Evolutionary conservation across 2,329 filamentous ascomycete species (phyloP).

Genomic region (Coniella lustricola): DNA sequence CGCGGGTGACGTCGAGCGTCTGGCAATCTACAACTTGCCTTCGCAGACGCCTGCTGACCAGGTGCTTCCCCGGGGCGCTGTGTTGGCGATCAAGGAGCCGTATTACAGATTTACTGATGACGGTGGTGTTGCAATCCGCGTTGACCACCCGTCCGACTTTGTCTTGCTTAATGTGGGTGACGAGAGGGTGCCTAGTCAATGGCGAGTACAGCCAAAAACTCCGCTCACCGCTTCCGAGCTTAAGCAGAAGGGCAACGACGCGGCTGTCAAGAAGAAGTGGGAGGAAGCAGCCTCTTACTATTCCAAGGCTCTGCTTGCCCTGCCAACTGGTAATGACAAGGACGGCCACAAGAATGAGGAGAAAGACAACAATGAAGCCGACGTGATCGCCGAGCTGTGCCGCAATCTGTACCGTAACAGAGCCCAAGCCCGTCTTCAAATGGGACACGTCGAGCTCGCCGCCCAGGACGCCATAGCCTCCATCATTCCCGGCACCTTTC

Average conservation of each 20-base stretch:
- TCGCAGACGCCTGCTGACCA: conserved; percentile 21
- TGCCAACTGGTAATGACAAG: not conserved
- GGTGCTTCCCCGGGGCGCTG: conserved; percentile 25
- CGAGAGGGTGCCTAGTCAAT: conserved; percentile 19
- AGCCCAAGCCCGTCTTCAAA: not conserved
- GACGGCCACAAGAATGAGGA: not conserved
- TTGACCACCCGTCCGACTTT: conserved; percentile 30
- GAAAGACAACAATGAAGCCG: too few relatives aligned
- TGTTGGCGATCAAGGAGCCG: conserved; percentile 31
- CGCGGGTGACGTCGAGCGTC: conserved; percentile 66
- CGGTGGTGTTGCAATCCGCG: conserved; percentile 24
- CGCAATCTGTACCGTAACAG: not conserved
- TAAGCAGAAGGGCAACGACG: conserved; percentile 12
- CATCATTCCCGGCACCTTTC: not conserved
- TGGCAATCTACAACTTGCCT: conserved; percentile 51
- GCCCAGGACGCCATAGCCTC: not conserved
- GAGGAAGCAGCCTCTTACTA: not conserved
- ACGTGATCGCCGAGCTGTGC: too few relatives aligned
- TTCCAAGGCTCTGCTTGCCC: conserved; percentile 1
- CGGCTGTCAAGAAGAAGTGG: not conserved
- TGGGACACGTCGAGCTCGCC: not conserved
- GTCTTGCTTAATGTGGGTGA: conserved; percentile 19
- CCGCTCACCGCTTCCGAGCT: not conserved
- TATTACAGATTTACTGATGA: conserved; percentile 27
- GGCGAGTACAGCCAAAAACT: conserved; percentile 16